These are phyloP conservation scores for Hypoxylon intermedium DNA, from an alignment of 495 filamentous ascomycete species.

Conservation along the genomic window DNA sequence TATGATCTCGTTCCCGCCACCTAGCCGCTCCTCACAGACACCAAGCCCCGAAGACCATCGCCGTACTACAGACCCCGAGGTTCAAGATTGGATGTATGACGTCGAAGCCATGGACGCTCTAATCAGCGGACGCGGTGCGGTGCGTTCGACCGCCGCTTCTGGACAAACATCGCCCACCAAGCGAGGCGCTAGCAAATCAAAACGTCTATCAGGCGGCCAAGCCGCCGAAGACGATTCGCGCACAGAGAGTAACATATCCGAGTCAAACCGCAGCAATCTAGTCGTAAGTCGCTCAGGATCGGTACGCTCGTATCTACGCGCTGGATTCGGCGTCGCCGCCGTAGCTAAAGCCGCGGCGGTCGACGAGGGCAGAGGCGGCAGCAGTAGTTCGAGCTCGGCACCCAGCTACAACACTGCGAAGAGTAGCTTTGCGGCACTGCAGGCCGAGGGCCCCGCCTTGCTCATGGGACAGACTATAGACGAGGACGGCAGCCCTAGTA, in stretches of 20 bases:
- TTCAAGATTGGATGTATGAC: constrained; percentile 67
- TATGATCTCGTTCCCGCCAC: constrained; percentile 33
- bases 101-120: constrained; percentile 63
- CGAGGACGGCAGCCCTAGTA: constrained; percentile 54
- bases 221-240: constrained; percentile 39
- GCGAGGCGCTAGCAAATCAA: constrained; percentile 7
- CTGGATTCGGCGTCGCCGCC: constrained; percentile 32
- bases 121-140: constrained; percentile 39
- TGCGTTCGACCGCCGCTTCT: not conserved
- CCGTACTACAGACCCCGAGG: constrained; percentile 54
- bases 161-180: constrained; percentile 19
- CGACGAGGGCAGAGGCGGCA: constrained; percentile 40
- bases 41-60: constrained; percentile 41
- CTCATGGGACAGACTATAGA: constrained; percentile 48
- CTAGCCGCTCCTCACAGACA: constrained; percentile 33
- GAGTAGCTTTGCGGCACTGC: constrained; percentile 65
- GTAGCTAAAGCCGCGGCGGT: constrained; percentile 30
- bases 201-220: constrained; percentile 9
- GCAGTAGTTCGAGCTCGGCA: constrained; percentile 49
- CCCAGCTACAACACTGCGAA: constrained; percentile 74
- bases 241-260: constrained; percentile 51
- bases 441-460: constrained; percentile 70
- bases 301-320: constrained; percentile 31
- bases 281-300: constrained; percentile 43
- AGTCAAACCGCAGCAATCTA: constrained; percentile 46